Evolutionary conservation across 106 monocot species (phyloP).

Genomic region (Allium fistulosum): DNA sequence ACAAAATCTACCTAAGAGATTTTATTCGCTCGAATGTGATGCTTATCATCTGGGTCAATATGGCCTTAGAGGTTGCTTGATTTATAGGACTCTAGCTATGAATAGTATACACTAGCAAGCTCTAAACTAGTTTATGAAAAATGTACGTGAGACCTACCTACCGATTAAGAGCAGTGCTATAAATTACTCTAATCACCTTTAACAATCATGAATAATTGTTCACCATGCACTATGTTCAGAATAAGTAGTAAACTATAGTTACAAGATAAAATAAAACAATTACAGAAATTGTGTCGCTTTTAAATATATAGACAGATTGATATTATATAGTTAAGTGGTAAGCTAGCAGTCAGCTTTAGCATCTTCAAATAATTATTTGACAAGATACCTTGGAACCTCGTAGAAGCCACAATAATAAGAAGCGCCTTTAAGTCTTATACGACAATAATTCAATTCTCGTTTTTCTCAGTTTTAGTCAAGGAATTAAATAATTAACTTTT

Average conservation of each 20-base stretch:
- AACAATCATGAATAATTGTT: slow-evolving; percentile 38
- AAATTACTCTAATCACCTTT: slow-evolving; percentile 81
- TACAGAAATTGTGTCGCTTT: not conserved
- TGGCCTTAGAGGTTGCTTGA: slow-evolving; percentile 95
- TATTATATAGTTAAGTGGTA: not conserved
- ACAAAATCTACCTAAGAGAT: slow-evolving; percentile 9
- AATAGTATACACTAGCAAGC: slow-evolving; percentile 8
- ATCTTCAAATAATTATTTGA: not conserved
- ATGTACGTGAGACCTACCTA: slow-evolving; percentile 31
- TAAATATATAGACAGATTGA: not conserved
- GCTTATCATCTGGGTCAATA: slow-evolving; percentile 96
- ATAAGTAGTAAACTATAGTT: not conserved
- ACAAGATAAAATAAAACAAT: slow-evolving; percentile 1
- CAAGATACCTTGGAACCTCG: slow-evolving; percentile 79
- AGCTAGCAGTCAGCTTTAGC: not conserved
- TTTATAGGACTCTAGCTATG: slow-evolving; percentile 89
- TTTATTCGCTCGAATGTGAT: slow-evolving; percentile 87
- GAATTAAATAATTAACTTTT: too few relatives aligned
- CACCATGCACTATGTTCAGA: slow-evolving; percentile 75
- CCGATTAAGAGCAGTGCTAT: slow-evolving; percentile 83
- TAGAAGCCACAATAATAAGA: slow-evolving; percentile 57
- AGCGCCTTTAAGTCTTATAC: too few relatives aligned
- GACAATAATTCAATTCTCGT: too few relatives aligned
- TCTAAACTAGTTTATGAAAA: not conserved
- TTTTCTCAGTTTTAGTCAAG: too few relatives aligned